Conservation (phyloP, 1,284 basidiomycete species). For the Blastosporella zonata region DNA sequence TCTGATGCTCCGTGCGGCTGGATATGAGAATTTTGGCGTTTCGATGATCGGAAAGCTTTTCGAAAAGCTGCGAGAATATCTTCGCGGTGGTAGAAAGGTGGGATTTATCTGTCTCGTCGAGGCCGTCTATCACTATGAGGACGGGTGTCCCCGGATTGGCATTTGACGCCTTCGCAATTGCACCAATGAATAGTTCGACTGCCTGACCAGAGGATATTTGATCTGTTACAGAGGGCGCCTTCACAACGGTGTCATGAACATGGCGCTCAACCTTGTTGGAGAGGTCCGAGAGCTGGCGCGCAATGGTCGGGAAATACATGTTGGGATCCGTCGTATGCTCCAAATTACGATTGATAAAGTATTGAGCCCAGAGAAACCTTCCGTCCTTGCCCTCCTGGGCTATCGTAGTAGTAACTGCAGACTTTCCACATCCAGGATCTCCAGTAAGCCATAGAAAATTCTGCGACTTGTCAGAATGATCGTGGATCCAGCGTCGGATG, state of each 20-base stretch:
- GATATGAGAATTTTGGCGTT: constrained; percentile 5
- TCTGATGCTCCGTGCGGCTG: not conserved
- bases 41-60: constrained; percentile 3
- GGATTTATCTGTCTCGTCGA: constrained; percentile 13
- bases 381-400: constrained; percentile 10
- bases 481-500: constrained; percentile 13
- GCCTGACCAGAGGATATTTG: constrained; percentile 12
- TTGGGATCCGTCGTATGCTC: constrained; percentile 11
- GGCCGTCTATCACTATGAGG: constrained; percentile 15
- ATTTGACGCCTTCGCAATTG: constrained; percentile 7
- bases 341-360: constrained; percentile 18
- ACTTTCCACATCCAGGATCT: constrained; percentile 17
- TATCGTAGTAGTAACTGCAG: constrained; percentile 16
- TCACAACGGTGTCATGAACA: constrained; percentile 5
- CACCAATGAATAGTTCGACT: constrained; percentile 10
- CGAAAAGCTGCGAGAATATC: constrained; percentile 10
- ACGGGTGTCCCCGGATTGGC: constrained; percentile 5
- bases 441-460: constrained; percentile 19
- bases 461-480: constrained; percentile 2
- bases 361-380: constrained; percentile 17
- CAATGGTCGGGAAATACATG: constrained; percentile 17
- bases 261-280: constrained; percentile 1
- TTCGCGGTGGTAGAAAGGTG: constrained; percentile 8
- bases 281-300: constrained; percentile 9
- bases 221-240: constrained; percentile 10